These are phyloP conservation scores for Pisolithus microcarpus DNA, from an alignment of 768 basidiomycete genomes.

Conservation along the genomic window DNA sequence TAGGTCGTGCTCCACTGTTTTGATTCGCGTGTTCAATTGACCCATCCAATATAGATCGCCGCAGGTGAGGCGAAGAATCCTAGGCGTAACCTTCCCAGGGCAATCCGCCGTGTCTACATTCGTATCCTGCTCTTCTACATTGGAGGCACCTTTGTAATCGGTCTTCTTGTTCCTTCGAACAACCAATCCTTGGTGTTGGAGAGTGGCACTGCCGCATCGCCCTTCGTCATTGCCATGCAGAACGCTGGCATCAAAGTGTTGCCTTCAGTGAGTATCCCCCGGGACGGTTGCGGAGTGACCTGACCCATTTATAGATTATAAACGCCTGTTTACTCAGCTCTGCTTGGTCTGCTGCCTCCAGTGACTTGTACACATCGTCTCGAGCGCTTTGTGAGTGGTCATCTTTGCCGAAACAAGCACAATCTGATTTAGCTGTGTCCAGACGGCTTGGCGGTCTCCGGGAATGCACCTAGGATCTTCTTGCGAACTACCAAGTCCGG, in stretches of 20 bases:
- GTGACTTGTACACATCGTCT: slow-evolving; percentile 85
- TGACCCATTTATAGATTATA: slow-evolving; percentile 44
- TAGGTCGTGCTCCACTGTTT: slow-evolving; percentile 29
- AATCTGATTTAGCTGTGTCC: not conserved
- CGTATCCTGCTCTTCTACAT: slow-evolving; percentile 82
- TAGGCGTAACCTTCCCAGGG: slow-evolving; percentile 52
- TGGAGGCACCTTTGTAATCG: slow-evolving; percentile 65
- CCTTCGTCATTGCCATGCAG: slow-evolving; percentile 87
- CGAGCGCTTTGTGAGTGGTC: slow-evolving; percentile 66
- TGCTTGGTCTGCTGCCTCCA: slow-evolving; percentile 88
- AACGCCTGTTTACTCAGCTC: slow-evolving; percentile 81
- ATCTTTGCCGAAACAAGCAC: not conserved
- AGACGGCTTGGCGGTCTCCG: slow-evolving; percentile 76
- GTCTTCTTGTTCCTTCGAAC: slow-evolving; percentile 74
- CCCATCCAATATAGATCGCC: slow-evolving; percentile 50
- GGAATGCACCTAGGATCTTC: slow-evolving; percentile 83
- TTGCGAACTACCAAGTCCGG: slow-evolving; percentile 60
- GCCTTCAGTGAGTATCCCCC: slow-evolving; percentile 51
- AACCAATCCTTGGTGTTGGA: slow-evolving; percentile 44
- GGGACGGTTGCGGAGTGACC: not conserved
- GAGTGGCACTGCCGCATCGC: slow-evolving; percentile 60
- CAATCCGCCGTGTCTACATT: slow-evolving; percentile 55
- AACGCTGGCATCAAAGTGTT: slow-evolving; percentile 81
- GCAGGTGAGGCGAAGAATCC: slow-evolving; percentile 92
- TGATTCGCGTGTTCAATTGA: slow-evolving; percentile 1